phyloP scores from a whole-genome alignment of 345 rosid genomes.

The Lumnitzera racemosa region DNA sequence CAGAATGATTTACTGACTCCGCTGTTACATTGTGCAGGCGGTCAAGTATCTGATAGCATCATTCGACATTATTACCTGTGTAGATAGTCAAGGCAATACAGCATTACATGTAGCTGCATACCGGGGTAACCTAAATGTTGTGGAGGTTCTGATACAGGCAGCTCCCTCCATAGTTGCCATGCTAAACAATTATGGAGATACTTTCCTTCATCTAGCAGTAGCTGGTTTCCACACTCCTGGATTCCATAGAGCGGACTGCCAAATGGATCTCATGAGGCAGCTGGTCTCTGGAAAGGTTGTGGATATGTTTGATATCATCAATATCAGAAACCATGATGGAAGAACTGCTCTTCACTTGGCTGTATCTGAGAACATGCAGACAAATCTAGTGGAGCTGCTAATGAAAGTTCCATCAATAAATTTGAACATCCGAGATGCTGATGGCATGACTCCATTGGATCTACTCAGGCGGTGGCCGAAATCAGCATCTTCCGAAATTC shows the following conservation, averaged over 20 bases:
- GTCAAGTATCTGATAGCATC: slow-evolving; percentile 58
- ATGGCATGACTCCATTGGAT: slow-evolving; percentile 79
- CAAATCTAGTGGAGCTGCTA: slow-evolving; percentile 59
- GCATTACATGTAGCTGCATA: slow-evolving; percentile 81
- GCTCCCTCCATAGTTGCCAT: slow-evolving; percentile 36
- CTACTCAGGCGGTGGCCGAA: slow-evolving; percentile 62
- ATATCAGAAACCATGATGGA: slow-evolving; percentile 58
- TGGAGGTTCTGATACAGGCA: slow-evolving; percentile 40
- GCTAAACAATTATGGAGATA: slow-evolving; percentile 58
- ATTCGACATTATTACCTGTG: slow-evolving; percentile 30
- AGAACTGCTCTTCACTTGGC: slow-evolving; percentile 80
- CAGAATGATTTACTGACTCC: neutral
- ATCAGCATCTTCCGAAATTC: slow-evolving; percentile 59
- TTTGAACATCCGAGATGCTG: slow-evolving; percentile 53
- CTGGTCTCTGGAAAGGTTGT: slow-evolving; percentile 30
- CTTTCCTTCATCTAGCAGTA: slow-evolving; percentile 83
- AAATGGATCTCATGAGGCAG: slow-evolving; percentile 63
- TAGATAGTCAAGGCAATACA: slow-evolving; percentile 69
- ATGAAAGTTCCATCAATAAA: slow-evolving; percentile 45
- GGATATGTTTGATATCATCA: slow-evolving; percentile 40
- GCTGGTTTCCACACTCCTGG: slow-evolving; percentile 69
- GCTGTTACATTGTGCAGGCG: slow-evolving; percentile 30
- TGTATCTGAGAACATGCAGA: slow-evolving; percentile 54
- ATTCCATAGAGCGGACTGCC: slow-evolving; percentile 64
- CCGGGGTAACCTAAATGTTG: slow-evolving; percentile 57